phyloP scores from a whole-genome alignment of 805 yeast genomes.

The Pichia phayaonensis region DNA sequence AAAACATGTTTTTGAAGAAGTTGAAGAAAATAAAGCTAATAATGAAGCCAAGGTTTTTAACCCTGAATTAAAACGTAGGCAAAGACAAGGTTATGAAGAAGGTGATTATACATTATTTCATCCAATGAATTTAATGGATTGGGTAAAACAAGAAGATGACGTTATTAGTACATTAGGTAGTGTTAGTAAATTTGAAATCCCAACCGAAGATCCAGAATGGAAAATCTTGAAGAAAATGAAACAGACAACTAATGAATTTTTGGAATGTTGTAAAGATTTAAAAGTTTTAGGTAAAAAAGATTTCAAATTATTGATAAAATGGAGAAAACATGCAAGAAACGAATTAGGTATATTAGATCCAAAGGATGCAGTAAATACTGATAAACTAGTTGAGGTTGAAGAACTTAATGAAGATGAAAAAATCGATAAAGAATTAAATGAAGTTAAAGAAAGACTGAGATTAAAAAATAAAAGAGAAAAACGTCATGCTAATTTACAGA shows the following conservation, averaged over 20 bases:
- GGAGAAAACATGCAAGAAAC: conserved; percentile 84
- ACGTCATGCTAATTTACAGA: conserved; percentile 71
- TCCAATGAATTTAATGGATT: conserved; percentile 67
- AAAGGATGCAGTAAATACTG: conserved; percentile 43
- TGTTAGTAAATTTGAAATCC: conserved; percentile 55
- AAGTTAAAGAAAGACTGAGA: conserved; percentile 63
- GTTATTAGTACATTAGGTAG: conserved; percentile 79
- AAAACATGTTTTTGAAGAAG: conserved; percentile 88
- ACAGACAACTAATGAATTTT: conserved; percentile 69
- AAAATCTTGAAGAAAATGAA: conserved; percentile 61
- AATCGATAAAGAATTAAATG: conserved; percentile 77
- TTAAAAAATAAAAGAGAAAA: conserved; percentile 70
- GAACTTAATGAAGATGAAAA: conserved; percentile 80
- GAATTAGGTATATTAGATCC: conserved; percentile 58
- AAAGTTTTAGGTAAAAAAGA: conserved; percentile 93
- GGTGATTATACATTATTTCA: conserved; percentile 75
- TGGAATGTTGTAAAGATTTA: conserved; percentile 82
- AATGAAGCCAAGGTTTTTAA: conserved; percentile 90
- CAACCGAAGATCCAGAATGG: conserved; percentile 64
- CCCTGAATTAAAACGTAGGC: conserved; percentile 85
- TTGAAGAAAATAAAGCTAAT: conserved; percentile 64
- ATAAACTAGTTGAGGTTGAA: conserved; percentile 52
- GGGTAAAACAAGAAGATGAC: conserved; percentile 64
- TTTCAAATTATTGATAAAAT: conserved; percentile 73
- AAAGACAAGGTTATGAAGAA: conserved; percentile 95